These are phyloP conservation scores for Auriscalpium vulgare DNA, from an alignment of 768 basidiomycete species.

Conservation along the genomic window DNA sequence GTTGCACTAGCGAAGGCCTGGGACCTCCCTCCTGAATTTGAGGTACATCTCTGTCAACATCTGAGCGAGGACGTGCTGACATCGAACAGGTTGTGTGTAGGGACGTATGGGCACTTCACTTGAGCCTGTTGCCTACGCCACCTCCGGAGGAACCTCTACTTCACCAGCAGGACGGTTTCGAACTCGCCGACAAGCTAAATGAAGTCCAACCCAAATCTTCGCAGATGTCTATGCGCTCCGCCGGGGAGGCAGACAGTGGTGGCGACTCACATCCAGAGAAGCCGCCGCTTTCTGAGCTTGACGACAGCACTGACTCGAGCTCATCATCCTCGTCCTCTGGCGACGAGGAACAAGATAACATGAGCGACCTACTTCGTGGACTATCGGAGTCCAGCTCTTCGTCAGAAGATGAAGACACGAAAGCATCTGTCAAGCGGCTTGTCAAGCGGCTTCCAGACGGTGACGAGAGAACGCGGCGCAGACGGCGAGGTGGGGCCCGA, in stretches of 20 bases:
- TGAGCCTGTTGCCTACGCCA: slow-evolving; percentile 52
- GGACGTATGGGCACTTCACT: slow-evolving; percentile 74
- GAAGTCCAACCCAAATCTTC: not conserved
- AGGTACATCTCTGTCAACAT: slow-evolving; percentile 38
- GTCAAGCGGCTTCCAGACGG: slow-evolving; percentile 5
- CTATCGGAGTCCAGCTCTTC: slow-evolving; percentile 28
- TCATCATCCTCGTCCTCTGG: slow-evolving; percentile 28
- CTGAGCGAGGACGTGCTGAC: not conserved
- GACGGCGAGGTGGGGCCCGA: slow-evolving; percentile 11
- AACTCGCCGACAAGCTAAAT: not conserved
- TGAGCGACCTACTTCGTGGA: slow-evolving; percentile 32
- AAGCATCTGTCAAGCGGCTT: slow-evolving; percentile 1
- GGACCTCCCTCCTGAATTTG: slow-evolving; percentile 73
- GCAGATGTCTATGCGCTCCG: not conserved
- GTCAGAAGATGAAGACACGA: slow-evolving; percentile 20
- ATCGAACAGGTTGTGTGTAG: slow-evolving; percentile 56
- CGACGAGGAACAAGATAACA: slow-evolving; percentile 24
- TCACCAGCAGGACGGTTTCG: slow-evolving; percentile 29
- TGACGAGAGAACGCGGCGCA: slow-evolving; percentile 6
- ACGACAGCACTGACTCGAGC: not conserved
- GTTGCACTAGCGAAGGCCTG: slow-evolving; percentile 49
- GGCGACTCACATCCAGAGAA: not conserved
- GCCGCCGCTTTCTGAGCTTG: not conserved
- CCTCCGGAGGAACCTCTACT: slow-evolving; percentile 54
- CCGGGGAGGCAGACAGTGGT: slow-evolving; percentile 9